Percentiles rank a stretch among this genome's conserved stretches.
These are phyloP conservation scores for Harrya chromipes DNA, from an alignment of 768 basidiomycete species.

Conservation along the genomic window DNA sequence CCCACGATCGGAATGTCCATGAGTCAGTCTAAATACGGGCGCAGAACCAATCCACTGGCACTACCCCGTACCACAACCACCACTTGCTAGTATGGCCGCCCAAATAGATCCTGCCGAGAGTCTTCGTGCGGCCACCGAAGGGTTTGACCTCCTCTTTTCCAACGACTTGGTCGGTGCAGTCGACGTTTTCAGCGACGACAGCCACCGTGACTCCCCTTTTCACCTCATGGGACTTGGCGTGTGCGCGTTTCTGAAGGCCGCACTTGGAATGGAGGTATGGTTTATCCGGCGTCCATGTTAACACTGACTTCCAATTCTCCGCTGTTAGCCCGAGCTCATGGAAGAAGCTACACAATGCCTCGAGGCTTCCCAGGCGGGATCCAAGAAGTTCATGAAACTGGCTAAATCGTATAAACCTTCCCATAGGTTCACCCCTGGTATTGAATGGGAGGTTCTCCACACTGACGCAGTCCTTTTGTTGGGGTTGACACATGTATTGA, in stretches of 20 bases:
- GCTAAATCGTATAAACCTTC: conserved; percentile 32
- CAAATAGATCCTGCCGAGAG: conserved; percentile 25
- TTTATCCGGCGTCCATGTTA: not conserved
- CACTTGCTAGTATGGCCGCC: not conserved
- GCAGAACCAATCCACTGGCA: not conserved
- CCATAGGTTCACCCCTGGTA: conserved; percentile 53
- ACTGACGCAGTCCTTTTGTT: conserved; percentile 70
- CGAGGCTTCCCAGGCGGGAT: conserved; percentile 55
- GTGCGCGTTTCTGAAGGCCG: conserved; percentile 72
- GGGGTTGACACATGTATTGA: conserved; percentile 67
- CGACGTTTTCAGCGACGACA: conserved; percentile 38
- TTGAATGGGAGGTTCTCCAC: conserved; percentile 75
- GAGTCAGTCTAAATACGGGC: too few relatives aligned
- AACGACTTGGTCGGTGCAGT: conserved; percentile 61
- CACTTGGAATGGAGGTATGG: conserved; percentile 73
- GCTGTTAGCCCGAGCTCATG: conserved; percentile 52
- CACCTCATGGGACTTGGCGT: conserved; percentile 72
- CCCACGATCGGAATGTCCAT: too few relatives aligned
- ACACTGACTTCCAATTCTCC: not conserved
- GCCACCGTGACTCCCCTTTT: conserved; percentile 53
- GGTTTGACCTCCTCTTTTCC: conserved; percentile 67
- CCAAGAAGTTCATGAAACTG: conserved; percentile 48
- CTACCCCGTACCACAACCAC: conserved; percentile 2
- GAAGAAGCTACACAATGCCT: conserved; percentile 58
- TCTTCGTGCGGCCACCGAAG: conserved; percentile 39